These are phyloP conservation scores for Trebouxia sp. DNA, from an alignment of 139 green algal species.

Conservation along the genomic window DNA sequence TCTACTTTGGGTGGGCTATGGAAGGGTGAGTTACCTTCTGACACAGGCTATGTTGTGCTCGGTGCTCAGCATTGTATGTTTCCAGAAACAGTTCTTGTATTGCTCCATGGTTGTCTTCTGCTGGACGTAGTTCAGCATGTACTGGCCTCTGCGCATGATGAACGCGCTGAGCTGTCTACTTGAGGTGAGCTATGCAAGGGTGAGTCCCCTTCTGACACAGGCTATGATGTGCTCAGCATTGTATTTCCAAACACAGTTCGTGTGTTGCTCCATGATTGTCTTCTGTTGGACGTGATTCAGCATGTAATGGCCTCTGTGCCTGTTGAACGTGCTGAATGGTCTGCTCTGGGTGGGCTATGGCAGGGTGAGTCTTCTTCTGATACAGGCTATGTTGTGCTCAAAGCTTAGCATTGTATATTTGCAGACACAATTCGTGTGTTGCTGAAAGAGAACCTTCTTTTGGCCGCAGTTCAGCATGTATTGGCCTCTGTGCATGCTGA, in stretches of 20 bases:
- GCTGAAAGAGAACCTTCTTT: not conserved
- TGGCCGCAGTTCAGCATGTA: not conserved
- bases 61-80: not conserved
- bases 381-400: not conserved
- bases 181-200: not conserved
- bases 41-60: not conserved
- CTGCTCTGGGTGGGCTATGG: slow-evolving; percentile 49
- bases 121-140: not conserved
- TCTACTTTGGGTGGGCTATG: slow-evolving; percentile 49
- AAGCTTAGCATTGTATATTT: not conserved
- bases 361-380: slow-evolving; percentile 13
- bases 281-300: not conserved
- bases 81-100: not conserved
- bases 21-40: slow-evolving; percentile 15
- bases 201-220: slow-evolving; percentile 6
- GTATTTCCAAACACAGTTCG: too few relatives aligned
- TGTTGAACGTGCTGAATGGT: slow-evolving; percentile 68
- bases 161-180: not conserved
- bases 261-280: not conserved
- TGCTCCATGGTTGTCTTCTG: not conserved
- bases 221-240: not conserved
- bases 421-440: not conserved
- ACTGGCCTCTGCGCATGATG: not conserved
- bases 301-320: slow-evolving; percentile 55
- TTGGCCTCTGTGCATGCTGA: not conserved